Evolutionary conservation across 208 protist genomes (phyloP), one percentile per base, ranked within the genome.

Genomic region (Leishmania arabica): DNA sequence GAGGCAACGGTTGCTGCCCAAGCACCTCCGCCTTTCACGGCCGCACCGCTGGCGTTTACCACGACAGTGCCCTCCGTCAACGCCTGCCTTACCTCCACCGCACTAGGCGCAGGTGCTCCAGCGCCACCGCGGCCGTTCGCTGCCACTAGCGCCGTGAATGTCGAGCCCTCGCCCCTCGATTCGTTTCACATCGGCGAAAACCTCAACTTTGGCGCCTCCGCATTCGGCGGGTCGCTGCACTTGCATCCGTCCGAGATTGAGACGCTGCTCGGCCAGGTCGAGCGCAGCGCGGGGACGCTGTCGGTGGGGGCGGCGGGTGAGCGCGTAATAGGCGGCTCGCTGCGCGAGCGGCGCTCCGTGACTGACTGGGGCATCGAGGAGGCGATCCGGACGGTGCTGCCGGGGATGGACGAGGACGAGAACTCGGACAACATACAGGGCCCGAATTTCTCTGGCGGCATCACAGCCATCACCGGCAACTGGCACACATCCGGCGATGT

Each of bases 381-480:
- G 76, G 82, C 77, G 4, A 85, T 85, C 64, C 78, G 79, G 40
- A 81, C 77, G 47, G 82, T 85, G 49, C 71, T 85, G 75, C 82
- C 82, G 21, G 82, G 82, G 53, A 85, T 85, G 77, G 82, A 85
- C 82, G 82, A 85, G 77, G 82, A 85, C 77, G 82, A 85, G 21
- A 85, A 81, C 64, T 74, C 71, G 31, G 82, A 85, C 77, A 74
- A 78, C 71, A 37, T 68, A 54, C 77, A 72, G 40, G 77, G 77
- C 8, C 82, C 71, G 5, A 80, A 85, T 17, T 40, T 78, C 27
- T 74, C 77, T 11, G 40, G 60, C 60, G 51, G 72, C 64, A 27
- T 66, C 8, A 49, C 82, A n/a, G 82, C 77, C 45, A 81, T 85
- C 71, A 72, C 77, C 1, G 82, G 82, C 77, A 78, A 47, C 77